phyloP scores from a whole-genome alignment of 768 basidiomycete species.

The Collybia sp. region DNA sequence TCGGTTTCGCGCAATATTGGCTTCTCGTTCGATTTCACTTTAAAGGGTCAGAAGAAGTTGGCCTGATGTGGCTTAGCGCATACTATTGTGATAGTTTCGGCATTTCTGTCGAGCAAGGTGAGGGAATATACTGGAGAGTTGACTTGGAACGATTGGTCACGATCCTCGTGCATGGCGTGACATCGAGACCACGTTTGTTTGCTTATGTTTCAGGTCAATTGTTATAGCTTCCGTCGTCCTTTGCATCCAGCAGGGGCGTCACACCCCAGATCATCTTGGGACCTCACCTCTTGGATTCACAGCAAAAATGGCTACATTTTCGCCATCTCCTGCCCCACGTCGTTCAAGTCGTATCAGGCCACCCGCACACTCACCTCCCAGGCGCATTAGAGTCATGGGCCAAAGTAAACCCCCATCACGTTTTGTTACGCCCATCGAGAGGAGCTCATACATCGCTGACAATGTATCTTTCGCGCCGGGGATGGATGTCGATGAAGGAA shows the following conservation, averaged over 20 bases:
- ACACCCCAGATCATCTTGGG: not conserved
- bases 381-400: constrained; percentile 20
- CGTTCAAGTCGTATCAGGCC: constrained; percentile 37
- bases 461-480: constrained; percentile 40
- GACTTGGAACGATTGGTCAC: not conserved
- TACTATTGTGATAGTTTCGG: constrained; percentile 47
- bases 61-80: constrained; percentile 10
- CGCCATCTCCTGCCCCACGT: constrained; percentile 55
- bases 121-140: too few species aligned
- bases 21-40: constrained; percentile 69
- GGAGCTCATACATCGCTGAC: constrained; percentile 20
- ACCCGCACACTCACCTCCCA: constrained; percentile 21
- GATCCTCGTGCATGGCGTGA: too few species aligned
- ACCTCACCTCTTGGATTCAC: not conserved
- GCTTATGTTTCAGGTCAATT: not conserved
- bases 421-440: constrained; percentile 33
- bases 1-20: constrained; percentile 78
- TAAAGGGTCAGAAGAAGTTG: not conserved
- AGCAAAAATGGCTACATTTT: constrained; percentile 54
- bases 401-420: constrained; percentile 31
- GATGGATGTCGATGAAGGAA: constrained; percentile 67
- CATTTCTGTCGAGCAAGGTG: constrained; percentile 22
- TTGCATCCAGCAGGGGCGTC: not conserved
- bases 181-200: too few species aligned
- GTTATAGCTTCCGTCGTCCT: too few species aligned